These are phyloP conservation scores for Cytidiella melzeri DNA, from an alignment of 768 basidiomycete species.

Conservation along the genomic window DNA sequence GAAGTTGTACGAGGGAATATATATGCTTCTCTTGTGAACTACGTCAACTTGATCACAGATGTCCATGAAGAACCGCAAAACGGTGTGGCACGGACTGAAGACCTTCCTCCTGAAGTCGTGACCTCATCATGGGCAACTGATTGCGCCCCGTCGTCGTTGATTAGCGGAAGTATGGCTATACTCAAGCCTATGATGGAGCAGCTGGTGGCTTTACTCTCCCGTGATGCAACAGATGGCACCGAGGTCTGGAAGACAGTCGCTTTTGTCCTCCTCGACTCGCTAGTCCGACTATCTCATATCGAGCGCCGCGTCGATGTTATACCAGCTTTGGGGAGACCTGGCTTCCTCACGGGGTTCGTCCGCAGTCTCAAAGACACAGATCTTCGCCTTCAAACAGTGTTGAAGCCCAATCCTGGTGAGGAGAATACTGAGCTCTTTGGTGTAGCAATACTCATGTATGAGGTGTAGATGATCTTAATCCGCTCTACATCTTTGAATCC, in stretches of 20 bases:
- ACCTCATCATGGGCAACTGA: neutral
- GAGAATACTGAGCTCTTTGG: neutral
- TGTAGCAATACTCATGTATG: neutral
- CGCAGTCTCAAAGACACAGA: slow-evolving; percentile 82
- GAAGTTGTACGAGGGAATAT: slow-evolving; percentile 91
- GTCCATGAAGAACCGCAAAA: slow-evolving; percentile 21
- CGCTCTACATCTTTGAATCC: slow-evolving; percentile 90
- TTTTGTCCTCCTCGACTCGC: slow-evolving; percentile 82
- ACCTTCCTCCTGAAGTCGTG: neutral
- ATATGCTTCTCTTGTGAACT: slow-evolving; percentile 89
- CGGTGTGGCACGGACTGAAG: slow-evolving; percentile 1
- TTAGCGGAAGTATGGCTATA: slow-evolving; percentile 56
- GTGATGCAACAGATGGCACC: slow-evolving; percentile 92
- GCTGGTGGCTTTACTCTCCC: slow-evolving; percentile 62
- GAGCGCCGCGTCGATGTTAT: slow-evolving; percentile 66
- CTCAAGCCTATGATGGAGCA: slow-evolving; percentile 68
- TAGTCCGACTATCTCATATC: slow-evolving; percentile 62
- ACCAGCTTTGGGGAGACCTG: slow-evolving; percentile 57
- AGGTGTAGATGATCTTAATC: slow-evolving; percentile 73
- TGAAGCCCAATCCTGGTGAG: slow-evolving; percentile 88
- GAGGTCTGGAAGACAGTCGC: slow-evolving; percentile 98
- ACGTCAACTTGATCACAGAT: slow-evolving; percentile 70
- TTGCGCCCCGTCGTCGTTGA: slow-evolving; percentile 42
- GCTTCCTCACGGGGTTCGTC: slow-evolving; percentile 78
- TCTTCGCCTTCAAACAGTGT: slow-evolving; percentile 59